Percentiles rank a stretch among this genome's conserved stretches.
phyloP scores from a whole-genome alignment of 1,284 basidiomycete genomes.

The Mycena citricolor region DNA sequence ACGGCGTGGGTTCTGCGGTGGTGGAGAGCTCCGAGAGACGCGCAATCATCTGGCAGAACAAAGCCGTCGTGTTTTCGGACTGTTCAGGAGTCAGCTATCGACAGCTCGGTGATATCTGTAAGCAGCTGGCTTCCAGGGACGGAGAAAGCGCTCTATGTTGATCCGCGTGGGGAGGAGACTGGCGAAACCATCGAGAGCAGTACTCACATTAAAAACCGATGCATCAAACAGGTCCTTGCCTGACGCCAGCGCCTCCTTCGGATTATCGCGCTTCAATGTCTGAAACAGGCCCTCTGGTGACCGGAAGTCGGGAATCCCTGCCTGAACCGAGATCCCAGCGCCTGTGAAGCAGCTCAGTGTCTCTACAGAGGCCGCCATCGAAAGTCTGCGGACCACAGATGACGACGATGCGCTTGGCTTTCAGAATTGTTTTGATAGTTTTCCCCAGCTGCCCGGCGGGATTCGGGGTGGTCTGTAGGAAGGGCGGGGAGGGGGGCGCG shows the following conservation, averaged over 20 bases:
- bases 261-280: constrained; percentile 75
- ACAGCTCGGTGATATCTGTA: not conserved
- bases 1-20: constrained; percentile 77
- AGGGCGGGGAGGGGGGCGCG: constrained; percentile 34
- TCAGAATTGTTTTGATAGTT: constrained; percentile 61
- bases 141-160: not conserved
- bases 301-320: constrained; percentile 92
- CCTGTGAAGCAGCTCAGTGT: constrained; percentile 46
- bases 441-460: constrained; percentile 22
- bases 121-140: not conserved
- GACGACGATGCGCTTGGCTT: constrained; percentile 81
- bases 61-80: constrained; percentile 72
- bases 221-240: constrained; percentile 93
- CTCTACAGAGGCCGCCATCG: constrained; percentile 16
- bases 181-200: constrained; percentile 7
- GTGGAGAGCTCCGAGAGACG: constrained; percentile 75
- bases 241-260: constrained; percentile 65
- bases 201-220: constrained; percentile 81
- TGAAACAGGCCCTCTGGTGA: constrained; percentile 83
- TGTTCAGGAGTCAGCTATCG: constrained; percentile 30
- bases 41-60: constrained; percentile 90
- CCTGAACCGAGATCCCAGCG: constrained; percentile 89
- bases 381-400: constrained; percentile 68
- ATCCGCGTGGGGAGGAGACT: constrained; percentile 2
- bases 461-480: constrained; percentile 39